Evolutionary conservation across 352 stramenopile genomes (phyloP).

Genomic region (Stephanocyclus meneghinianus): DNA sequence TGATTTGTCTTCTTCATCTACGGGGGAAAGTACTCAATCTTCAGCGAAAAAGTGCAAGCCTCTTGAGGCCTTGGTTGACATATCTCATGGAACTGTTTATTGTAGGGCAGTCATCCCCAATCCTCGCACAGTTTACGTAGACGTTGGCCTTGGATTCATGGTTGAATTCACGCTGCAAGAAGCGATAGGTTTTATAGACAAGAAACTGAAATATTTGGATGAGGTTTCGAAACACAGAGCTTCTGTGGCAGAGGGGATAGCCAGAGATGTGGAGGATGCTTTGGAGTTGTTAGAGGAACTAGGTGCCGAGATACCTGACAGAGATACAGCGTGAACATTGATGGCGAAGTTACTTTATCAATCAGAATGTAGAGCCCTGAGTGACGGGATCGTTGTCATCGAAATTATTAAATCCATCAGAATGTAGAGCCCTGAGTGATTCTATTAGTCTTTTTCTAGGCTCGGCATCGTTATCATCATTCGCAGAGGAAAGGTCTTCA

Average conservation of each 20-base stretch:
- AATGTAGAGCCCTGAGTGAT: not conserved
- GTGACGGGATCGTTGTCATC: not conserved
- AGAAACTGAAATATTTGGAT: slow-evolving; percentile 48
- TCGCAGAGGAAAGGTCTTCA: not conserved
- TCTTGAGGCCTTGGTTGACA: slow-evolving; percentile 50
- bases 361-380: slow-evolving; percentile 4
- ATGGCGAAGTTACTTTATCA: not conserved
- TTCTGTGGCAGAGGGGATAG: slow-evolving; percentile 35
- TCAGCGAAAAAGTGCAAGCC: not conserved
- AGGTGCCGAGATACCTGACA: slow-evolving; percentile 25
- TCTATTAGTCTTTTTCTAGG: not conserved
- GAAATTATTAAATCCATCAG: not conserved
- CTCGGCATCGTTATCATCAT: not conserved
- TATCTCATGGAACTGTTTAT: slow-evolving; percentile 59
- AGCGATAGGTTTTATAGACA: slow-evolving; percentile 63
- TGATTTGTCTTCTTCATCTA: not conserved
- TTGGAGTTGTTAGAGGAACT: slow-evolving; percentile 55
- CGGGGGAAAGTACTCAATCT: not conserved
- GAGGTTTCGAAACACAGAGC: slow-evolving; percentile 40
- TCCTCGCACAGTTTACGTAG: slow-evolving; percentile 59
- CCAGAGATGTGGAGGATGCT: slow-evolving; percentile 53
- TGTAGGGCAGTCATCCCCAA: slow-evolving; percentile 56
- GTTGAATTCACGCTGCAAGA: slow-evolving; percentile 66
- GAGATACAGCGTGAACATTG: slow-evolving; percentile 2
- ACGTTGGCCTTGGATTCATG: slow-evolving; percentile 77